A percentile compares a stretch with the other conserved stretches of the same genome.
These are phyloP conservation scores for Hymenotorrendiella dingleyae DNA, from an alignment of 2,329 filamentous ascomycete species.

Conservation along the genomic window DNA sequence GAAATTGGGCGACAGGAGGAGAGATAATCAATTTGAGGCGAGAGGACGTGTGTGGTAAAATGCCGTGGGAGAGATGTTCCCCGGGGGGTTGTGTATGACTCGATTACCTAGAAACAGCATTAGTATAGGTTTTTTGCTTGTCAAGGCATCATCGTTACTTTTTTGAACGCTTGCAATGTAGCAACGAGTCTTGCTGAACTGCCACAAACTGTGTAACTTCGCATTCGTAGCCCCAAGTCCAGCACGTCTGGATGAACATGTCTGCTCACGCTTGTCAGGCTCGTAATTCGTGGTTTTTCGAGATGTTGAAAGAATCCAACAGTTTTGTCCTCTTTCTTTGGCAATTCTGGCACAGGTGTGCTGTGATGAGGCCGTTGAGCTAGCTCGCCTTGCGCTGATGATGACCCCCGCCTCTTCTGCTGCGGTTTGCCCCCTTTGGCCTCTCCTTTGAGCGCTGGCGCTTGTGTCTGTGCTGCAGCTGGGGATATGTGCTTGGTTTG, in stretches of 20 bases:
- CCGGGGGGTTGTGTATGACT: slow-evolving; percentile 83
- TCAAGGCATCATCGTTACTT: slow-evolving; percentile 48
- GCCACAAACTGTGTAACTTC: slow-evolving; percentile 72
- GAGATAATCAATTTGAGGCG: slow-evolving; percentile 91
- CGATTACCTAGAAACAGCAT: slow-evolving; percentile 61
- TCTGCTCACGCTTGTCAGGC: slow-evolving; percentile 54
- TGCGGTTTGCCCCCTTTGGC: slow-evolving; percentile 34
- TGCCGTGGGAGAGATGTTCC: slow-evolving; percentile 83
- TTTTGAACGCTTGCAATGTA: slow-evolving; percentile 83
- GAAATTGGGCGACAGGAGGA: slow-evolving; percentile 92
- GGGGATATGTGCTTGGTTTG: slow-evolving; percentile 44
- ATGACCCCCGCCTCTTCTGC: slow-evolving; percentile 29
- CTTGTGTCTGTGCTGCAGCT: slow-evolving; percentile 22
- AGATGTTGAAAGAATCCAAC: slow-evolving; percentile 79
- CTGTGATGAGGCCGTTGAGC: slow-evolving; percentile 25
- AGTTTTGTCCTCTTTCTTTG: slow-evolving; percentile 57
- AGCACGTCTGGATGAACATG: slow-evolving; percentile 83
- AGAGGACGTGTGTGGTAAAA: slow-evolving; percentile 84
- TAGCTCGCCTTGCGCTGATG: slow-evolving; percentile 23
- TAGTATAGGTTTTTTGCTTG: not conserved
- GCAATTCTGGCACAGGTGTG: slow-evolving; percentile 38
- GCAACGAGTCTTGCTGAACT: slow-evolving; percentile 83
- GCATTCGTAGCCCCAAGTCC: slow-evolving; percentile 83
- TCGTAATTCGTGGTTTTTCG: slow-evolving; percentile 64
- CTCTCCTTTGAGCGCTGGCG: slow-evolving; percentile 19